Conservation (phyloP, 1,284 basidiomycete species). For the Kalmanozyma brasiliensis region DNA sequence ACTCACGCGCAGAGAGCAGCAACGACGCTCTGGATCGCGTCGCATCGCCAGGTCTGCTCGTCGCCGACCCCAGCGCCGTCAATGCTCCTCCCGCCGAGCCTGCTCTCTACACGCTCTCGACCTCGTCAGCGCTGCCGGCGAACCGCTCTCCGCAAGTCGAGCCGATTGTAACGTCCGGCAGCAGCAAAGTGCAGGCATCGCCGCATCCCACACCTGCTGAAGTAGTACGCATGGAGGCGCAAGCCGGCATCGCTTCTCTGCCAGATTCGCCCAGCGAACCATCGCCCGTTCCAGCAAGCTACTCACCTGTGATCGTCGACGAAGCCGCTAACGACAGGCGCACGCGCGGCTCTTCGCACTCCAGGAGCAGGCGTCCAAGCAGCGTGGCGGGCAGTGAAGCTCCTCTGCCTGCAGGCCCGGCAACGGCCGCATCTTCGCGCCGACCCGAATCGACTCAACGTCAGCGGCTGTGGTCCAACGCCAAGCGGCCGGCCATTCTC, state of each 20-base stretch:
- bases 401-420: conserved; percentile 11
- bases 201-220: conserved; percentile 54
- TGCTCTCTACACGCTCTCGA: conserved; percentile 27
- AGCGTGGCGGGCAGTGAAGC: conserved; percentile 37
- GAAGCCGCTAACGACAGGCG: conserved; percentile 5
- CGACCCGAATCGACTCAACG: conserved; percentile 24
- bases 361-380: conserved; percentile 16
- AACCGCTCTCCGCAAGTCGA: conserved; percentile 11
- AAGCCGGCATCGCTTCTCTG: conserved; percentile 56
- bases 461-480: conserved; percentile 33
- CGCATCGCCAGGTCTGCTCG: conserved; percentile 39
- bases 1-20: conserved; percentile 35
- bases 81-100: conserved; percentile 28
- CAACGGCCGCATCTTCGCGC: conserved; percentile 12
- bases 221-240: conserved; percentile 55
- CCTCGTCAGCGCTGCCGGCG: conserved; percentile 5
- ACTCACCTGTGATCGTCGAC: conserved; percentile 25
- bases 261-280: conserved; percentile 53
- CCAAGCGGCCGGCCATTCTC: conserved; percentile 32
- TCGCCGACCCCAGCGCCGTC: conserved; percentile 29
- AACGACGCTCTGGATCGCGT: conserved; percentile 31
- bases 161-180: neutral
- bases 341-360: conserved; percentile 14
- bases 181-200: neutral
- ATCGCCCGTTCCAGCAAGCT: conserved; percentile 32